Percentiles rank a stretch among this genome's conserved stretches.
phyloP scores from a whole-genome alignment of 768 basidiomycete genomes.

The Collybiopsis confluens region DNA sequence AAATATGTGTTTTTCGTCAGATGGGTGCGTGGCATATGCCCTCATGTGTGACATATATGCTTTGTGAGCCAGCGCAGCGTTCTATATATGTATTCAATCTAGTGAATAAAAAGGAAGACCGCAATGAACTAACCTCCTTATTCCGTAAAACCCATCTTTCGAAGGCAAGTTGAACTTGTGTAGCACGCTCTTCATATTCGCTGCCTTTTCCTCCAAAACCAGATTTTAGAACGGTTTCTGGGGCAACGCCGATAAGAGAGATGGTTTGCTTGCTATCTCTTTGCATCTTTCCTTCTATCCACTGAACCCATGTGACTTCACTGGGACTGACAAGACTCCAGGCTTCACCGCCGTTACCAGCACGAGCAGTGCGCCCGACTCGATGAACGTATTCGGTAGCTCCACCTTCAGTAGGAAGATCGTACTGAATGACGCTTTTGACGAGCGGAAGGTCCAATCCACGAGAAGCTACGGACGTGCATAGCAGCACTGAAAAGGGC shows the following conservation, averaged over 20 bases:
- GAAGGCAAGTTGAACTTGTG: constrained; percentile 91
- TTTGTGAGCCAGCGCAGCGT: constrained; percentile 69
- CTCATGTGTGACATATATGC: constrained; percentile 92
- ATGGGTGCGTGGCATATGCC: constrained; percentile 95
- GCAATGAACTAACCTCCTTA: constrained; percentile 53
- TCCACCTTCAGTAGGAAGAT: constrained; percentile 95
- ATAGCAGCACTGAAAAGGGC: constrained; percentile 74
- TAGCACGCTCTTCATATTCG: constrained; percentile 87
- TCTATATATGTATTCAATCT: constrained; percentile 39
- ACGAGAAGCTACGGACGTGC: constrained; percentile 97
- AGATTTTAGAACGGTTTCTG: constrained; percentile 6
- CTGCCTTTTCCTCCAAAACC: constrained; percentile 84
- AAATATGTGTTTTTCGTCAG: constrained; percentile 94
- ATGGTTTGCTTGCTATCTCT: constrained; percentile 42
- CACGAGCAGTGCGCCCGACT: constrained; percentile 95
- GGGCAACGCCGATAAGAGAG: constrained; percentile 46
- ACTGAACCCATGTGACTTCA: constrained; percentile 85
- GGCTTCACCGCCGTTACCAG: constrained; percentile 91
- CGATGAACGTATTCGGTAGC: constrained; percentile 96
- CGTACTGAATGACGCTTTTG: constrained; percentile 91
- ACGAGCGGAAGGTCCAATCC: constrained; percentile 95
- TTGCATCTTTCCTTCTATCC: constrained; percentile 83
- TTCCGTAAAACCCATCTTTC: constrained; percentile 85
- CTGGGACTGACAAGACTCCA: constrained; percentile 90
- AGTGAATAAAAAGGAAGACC: constrained; percentile 5